Conservation (phyloP, 805 yeast species). For the Lipomyces japonicus region DNA sequence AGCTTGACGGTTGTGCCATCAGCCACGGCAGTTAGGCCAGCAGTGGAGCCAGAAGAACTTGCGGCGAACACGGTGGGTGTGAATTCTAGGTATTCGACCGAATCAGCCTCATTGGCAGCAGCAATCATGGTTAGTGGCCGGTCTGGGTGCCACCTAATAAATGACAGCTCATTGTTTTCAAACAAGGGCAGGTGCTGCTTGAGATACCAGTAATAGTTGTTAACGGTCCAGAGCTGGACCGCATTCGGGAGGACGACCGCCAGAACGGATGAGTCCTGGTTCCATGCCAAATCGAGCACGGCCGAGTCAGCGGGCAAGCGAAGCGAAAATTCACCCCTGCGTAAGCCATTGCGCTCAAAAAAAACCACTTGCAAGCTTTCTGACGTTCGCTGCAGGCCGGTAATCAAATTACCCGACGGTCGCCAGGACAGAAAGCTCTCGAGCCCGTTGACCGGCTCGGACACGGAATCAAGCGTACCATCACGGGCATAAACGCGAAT, state of each 20-base stretch:
- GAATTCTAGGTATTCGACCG: constrained; percentile 61
- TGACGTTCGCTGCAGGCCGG: constrained; percentile 55
- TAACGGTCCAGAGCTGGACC: constrained; percentile 85
- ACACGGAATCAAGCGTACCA: constrained; percentile 72
- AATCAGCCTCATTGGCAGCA: constrained; percentile 38
- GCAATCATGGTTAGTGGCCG: constrained; percentile 72
- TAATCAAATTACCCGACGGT: constrained; percentile 84
- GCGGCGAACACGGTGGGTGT: constrained; percentile 63
- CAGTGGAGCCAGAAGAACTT: constrained; percentile 66
- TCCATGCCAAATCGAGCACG: constrained; percentile 66
- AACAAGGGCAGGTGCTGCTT: constrained; percentile 65
- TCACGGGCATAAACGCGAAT: constrained; percentile 78
- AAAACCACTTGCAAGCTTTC: constrained; percentile 49
- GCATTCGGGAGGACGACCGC: constrained; percentile 60
- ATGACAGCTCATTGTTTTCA: constrained; percentile 31
- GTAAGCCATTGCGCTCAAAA: constrained; percentile 88
- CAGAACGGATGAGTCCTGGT: constrained; percentile 70
- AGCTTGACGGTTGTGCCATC: constrained; percentile 66
- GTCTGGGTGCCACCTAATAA: constrained; percentile 78
- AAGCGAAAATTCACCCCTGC: constrained; percentile 80
- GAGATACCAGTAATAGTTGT: constrained; percentile 93
- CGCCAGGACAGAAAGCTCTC: constrained; percentile 79
- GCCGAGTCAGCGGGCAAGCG: constrained; percentile 38
- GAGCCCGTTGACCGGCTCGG: constrained; percentile 83
- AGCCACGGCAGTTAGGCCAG: constrained; percentile 74